These are phyloP conservation scores for Pyrenophora seminiperda DNA, from an alignment of 2,329 filamentous ascomycete genomes.

Conservation along the genomic window DNA sequence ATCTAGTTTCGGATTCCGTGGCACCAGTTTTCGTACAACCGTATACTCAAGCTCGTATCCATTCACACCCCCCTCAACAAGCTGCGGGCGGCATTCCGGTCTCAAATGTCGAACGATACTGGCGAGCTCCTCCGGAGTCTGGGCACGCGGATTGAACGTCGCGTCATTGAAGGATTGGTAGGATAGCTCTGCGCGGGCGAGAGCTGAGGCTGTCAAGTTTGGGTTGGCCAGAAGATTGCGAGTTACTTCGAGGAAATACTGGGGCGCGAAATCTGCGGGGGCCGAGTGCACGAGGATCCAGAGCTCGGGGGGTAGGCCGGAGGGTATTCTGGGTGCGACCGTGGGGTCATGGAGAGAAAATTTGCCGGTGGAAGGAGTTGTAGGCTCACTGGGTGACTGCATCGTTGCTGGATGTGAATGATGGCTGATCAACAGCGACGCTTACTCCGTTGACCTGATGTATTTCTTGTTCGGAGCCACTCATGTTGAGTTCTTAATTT, in stretches of 20 bases:
- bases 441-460: background rate
- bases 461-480: background rate
- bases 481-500: background rate
- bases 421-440: too few relatives aligned
- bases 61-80: slow-evolving; percentile 33
- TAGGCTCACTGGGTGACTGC: background rate
- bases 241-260: slow-evolving; percentile 70
- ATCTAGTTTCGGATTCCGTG: slow-evolving; percentile 80
- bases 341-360: slow-evolving; percentile 45
- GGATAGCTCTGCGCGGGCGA: slow-evolving; percentile 78
- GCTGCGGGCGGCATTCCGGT: slow-evolving; percentile 43
- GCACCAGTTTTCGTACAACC: slow-evolving; percentile 77
- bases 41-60: slow-evolving; percentile 61
- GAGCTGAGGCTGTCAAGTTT: slow-evolving; percentile 76
- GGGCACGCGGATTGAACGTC: slow-evolving; percentile 40
- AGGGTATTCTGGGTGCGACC: slow-evolving; percentile 26
- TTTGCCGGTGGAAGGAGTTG: slow-evolving; percentile 19
- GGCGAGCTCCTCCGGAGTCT: slow-evolving; percentile 45
- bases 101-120: slow-evolving; percentile 57
- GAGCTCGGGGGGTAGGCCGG: slow-evolving; percentile 40
- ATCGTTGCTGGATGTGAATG: background rate
- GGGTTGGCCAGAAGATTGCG: slow-evolving; percentile 77
- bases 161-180: slow-evolving; percentile 56
- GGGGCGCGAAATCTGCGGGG: slow-evolving; percentile 66
- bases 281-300: slow-evolving; percentile 47